A percentile compares a stretch with the other conserved stretches of the same genome.
These are phyloP conservation scores for Fagopyrum homotropicum DNA, from an alignment of 148 eudicot species.

Conservation along the genomic window DNA sequence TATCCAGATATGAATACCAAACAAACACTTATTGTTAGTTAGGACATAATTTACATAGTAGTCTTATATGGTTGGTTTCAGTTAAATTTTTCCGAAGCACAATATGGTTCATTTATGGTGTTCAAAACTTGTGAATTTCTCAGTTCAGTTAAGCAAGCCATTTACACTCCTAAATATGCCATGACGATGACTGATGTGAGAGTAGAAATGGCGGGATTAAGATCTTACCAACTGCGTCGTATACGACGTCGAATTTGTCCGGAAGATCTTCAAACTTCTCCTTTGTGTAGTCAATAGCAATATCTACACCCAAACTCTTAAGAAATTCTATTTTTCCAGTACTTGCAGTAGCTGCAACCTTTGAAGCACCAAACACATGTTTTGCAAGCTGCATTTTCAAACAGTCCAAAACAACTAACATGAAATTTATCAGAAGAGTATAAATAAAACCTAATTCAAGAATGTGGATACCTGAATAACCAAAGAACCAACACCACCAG, in stretches of 20 bases:
- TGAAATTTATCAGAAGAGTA: not conserved
- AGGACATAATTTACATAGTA: too few species aligned
- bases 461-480: constrained; percentile 60
- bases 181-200: not conserved
- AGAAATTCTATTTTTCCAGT: constrained; percentile 70
- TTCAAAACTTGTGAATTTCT: too few species aligned
- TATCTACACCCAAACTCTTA: constrained; percentile 78
- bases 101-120: not conserved
- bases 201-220: not conserved
- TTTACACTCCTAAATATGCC: too few species aligned
- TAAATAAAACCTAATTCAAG: not conserved
- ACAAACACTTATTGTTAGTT: too few species aligned
- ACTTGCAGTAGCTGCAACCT: constrained; percentile 95
- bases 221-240: constrained; percentile 81
- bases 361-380: constrained; percentile 90
- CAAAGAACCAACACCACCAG: constrained; percentile 94
- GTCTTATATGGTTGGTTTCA: not conserved
- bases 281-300: constrained; percentile 81
- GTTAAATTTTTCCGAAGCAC: not conserved
- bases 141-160: too few species aligned
- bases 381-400: constrained; percentile 61
- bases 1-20: too few species aligned
- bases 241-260: constrained; percentile 85
- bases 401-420: not conserved
- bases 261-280: constrained; percentile 79